Conservation (phyloP, 2,329 filamentous ascomycete species). For the Grosmannia clavigera region DNA sequence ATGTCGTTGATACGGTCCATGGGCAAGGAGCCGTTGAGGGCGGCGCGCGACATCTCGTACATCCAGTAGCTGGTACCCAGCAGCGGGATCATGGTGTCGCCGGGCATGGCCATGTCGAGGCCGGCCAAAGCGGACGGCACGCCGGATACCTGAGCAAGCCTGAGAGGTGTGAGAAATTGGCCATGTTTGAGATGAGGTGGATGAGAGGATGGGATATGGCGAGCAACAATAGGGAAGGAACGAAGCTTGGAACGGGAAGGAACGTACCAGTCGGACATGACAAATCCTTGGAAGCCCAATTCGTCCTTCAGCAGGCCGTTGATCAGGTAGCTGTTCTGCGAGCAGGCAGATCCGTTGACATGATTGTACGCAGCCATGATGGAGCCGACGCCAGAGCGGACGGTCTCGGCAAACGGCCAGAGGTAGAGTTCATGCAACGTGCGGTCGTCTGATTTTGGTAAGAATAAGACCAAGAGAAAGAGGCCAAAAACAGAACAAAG, state of each 20-base stretch:
- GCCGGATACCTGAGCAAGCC: conserved; percentile 61
- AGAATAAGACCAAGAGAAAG: not conserved
- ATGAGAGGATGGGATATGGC: not conserved
- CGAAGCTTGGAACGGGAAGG: not conserved
- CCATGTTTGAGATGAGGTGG: not conserved
- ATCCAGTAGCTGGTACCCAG: conserved; percentile 41
- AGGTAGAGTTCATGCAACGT: conserved; percentile 65
- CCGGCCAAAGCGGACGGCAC: conserved; percentile 63
- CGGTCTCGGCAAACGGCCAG: conserved; percentile 67
- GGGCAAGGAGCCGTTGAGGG: conserved; percentile 45
- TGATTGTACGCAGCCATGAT: conserved; percentile 63
- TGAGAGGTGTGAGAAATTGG: not conserved
- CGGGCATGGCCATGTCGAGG: conserved; percentile 50
- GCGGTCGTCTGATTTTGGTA: conserved; percentile 44
- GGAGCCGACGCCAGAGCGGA: conserved; percentile 51
- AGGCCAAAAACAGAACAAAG: not conserved
- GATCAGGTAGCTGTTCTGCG: conserved; percentile 65
- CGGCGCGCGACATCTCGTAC: conserved; percentile 38
- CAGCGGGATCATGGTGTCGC: conserved; percentile 45
- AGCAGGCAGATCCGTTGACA: conserved; percentile 68
- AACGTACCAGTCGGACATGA: conserved; percentile 61
- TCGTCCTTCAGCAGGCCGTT: conserved; percentile 70
- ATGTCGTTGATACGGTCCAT: conserved; percentile 43
- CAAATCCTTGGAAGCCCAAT: conserved; percentile 68
- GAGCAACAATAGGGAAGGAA: not conserved